phyloP scores from a whole-genome alignment of 371 early-diverging fungal genomes.

The Mucor ambiguus region DNA sequence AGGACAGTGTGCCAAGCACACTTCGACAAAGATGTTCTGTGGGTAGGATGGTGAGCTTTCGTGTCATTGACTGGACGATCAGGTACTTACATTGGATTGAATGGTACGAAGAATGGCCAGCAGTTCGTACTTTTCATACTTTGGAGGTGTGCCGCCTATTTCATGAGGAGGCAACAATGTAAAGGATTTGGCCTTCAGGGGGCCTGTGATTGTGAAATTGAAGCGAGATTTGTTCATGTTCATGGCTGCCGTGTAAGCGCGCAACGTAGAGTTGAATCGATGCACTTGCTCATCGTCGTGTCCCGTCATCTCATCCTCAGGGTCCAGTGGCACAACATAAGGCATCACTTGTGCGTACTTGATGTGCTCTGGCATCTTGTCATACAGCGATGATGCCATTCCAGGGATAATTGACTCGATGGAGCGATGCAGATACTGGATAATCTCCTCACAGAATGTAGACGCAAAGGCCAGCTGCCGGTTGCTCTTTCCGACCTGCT shows the following conservation, averaged over 20 bases:
- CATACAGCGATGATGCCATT: constrained; percentile 13
- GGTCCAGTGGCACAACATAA: constrained; percentile 5
- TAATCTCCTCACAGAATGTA: constrained; percentile 33
- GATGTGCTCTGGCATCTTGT: constrained; percentile 24
- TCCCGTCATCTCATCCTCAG: constrained; percentile 21
- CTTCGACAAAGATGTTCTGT: constrained; percentile 36
- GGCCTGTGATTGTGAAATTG: constrained; percentile 18
- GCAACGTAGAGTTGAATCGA: constrained; percentile 25
- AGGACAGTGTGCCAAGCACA: constrained; percentile 29
- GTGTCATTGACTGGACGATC: not conserved
- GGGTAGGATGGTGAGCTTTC: not conserved
- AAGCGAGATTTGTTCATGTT: constrained; percentile 44
- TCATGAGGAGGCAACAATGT: constrained; percentile 34
- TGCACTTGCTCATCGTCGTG: constrained; percentile 12
- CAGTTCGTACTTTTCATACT: constrained; percentile 40
- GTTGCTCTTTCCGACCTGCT: constrained; percentile 26
- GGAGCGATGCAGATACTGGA: constrained; percentile 36
- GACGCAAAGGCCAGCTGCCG: constrained; percentile 36
- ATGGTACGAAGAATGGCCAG: constrained; percentile 37
- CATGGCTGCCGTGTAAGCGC: constrained; percentile 45
- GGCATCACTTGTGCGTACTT: constrained; percentile 11
- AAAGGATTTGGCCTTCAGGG: constrained; percentile 21
- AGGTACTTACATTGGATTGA: constrained; percentile 35
- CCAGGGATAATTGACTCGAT: constrained; percentile 30
- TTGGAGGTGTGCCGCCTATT: constrained; percentile 19